phyloP scores from a whole-genome alignment of 495 filamentous ascomycete genomes.

The Xylaria curta region DNA sequence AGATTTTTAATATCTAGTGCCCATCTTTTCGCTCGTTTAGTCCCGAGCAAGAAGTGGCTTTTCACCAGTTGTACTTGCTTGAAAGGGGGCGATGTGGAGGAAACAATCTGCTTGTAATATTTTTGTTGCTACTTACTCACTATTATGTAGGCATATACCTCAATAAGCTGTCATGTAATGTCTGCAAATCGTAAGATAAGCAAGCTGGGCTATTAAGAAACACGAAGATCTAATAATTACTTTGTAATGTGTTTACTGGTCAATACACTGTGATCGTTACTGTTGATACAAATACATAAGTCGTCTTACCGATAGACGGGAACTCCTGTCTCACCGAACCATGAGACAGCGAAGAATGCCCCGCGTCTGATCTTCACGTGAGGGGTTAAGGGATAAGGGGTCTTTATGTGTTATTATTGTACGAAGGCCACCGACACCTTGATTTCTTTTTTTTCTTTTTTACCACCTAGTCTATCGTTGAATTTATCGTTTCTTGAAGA shows the following conservation, averaged over 20 bases:
- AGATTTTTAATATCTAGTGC: background rate
- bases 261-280: too few relatives aligned
- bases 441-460: too few relatives aligned
- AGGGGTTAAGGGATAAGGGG: too few relatives aligned
- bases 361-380: too few relatives aligned
- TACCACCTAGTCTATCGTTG: too few relatives aligned
- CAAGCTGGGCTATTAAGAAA: background rate
- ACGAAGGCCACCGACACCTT: too few relatives aligned
- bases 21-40: background rate
- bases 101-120: background rate
- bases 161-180: background rate
- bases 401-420: too few relatives aligned
- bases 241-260: background rate
- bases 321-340: background rate
- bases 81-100: background rate
- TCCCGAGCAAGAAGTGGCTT: background rate
- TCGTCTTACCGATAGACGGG: too few relatives aligned
- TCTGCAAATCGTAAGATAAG: background rate
- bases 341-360: too few relatives aligned
- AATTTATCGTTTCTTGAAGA: too few relatives aligned
- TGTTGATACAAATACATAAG: too few relatives aligned
- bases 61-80: background rate
- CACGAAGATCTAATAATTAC: background rate
- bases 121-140: slow-evolving; percentile 1
- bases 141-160: background rate